phyloP scores from a whole-genome alignment of 2,329 filamentous ascomycete genomes.

The Rutstroemia sp. region DNA sequence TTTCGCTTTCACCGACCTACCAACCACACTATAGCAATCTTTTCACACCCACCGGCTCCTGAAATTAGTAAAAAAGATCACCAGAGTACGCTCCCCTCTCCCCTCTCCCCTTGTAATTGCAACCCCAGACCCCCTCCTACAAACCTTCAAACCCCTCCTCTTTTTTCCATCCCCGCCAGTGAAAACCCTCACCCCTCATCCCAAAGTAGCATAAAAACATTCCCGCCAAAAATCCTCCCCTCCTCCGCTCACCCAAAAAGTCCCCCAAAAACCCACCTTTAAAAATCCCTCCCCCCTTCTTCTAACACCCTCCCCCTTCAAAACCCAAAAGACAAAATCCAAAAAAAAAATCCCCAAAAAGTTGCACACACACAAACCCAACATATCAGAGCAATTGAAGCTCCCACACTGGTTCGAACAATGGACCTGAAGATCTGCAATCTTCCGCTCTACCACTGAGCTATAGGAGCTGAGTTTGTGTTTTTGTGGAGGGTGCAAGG shows the following conservation, averaged over 20 bases:
- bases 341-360: background rate
- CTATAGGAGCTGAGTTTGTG: background rate
- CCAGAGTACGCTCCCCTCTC: no score
- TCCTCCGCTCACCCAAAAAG: background rate
- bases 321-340: background rate
- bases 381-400: background rate
- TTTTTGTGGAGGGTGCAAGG: background rate
- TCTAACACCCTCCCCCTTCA: no score
- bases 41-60: no score
- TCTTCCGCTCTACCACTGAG: conserved; percentile 9
- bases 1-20: no score
- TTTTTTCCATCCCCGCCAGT: no score
- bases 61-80: no score
- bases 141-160: no score
- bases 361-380: background rate
- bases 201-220: background rate
- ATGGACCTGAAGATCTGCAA: conserved; percentile 8
- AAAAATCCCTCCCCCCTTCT: no score
- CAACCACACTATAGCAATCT: no score
- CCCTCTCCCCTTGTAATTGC: no score
- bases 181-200: no score
- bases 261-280: background rate
- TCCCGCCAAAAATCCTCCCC: background rate
- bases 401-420: conserved; percentile 8
- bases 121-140: no score